Conservation (phyloP, 805 yeast genomes). For the Yamadazyma akitaensis region DNA sequence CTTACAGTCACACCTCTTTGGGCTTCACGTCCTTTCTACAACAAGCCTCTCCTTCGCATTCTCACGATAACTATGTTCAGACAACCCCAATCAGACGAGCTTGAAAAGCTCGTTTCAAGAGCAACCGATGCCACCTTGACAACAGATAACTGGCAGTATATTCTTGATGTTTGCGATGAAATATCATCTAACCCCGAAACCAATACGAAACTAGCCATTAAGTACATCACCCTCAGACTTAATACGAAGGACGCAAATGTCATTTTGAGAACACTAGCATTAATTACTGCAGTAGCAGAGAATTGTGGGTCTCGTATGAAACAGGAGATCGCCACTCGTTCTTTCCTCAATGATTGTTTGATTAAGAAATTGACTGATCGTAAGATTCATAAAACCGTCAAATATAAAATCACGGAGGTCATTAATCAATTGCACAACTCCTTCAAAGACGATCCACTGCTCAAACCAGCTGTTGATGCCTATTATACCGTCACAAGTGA, state of each 20-base stretch:
- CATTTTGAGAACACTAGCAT: slow-evolving; percentile 33
- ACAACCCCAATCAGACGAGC: slow-evolving; percentile 3
- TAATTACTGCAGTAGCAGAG: slow-evolving; percentile 39
- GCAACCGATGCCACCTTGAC: slow-evolving; percentile 44
- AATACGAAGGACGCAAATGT: slow-evolving; percentile 38
- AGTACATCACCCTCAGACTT: slow-evolving; percentile 22
- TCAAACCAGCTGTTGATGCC: slow-evolving; percentile 65
- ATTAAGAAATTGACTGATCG: slow-evolving; percentile 48
- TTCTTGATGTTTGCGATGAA: slow-evolving; percentile 40
- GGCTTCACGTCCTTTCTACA: too few species aligned
- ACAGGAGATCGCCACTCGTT: slow-evolving; percentile 40
- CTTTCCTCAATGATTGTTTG: slow-evolving; percentile 32
- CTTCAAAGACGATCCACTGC: slow-evolving; percentile 72
- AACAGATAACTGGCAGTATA: slow-evolving; percentile 42
- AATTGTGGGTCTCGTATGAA: slow-evolving; percentile 45
- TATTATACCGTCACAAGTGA: slow-evolving; percentile 45
- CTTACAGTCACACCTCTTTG: neutral
- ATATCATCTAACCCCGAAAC: slow-evolving; percentile 37
- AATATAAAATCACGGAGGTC: slow-evolving; percentile 60
- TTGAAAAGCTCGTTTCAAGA: slow-evolving; percentile 22
- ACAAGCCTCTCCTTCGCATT: neutral
- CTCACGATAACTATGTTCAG: neutral
- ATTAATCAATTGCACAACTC: slow-evolving; percentile 62
- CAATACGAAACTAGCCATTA: slow-evolving; percentile 32
- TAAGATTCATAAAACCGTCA: slow-evolving; percentile 63